Percentiles rank a stretch among this genome's conserved stretches.
phyloP scores from a whole-genome alignment of 2,329 filamentous ascomycete genomes.

The Dactylellina cionopaga region DNA sequence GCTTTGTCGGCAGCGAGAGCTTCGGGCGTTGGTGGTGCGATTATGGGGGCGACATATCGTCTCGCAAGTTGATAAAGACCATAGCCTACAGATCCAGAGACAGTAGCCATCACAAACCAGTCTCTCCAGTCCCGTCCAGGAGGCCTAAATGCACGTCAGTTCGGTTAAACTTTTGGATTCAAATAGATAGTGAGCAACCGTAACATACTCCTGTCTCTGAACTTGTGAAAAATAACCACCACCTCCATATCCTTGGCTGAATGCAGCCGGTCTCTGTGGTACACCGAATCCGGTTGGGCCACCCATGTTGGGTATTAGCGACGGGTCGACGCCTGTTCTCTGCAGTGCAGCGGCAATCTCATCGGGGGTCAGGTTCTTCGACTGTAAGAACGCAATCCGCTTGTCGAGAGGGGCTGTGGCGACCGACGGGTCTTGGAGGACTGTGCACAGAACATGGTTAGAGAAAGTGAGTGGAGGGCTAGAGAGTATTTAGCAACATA shows the following conservation, averaged over 20 bases:
- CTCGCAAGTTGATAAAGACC: constrained; percentile 88
- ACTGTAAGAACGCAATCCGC: constrained; percentile 88
- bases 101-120: constrained; percentile 99
- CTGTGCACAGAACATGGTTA: constrained; percentile 62
- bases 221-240: constrained; percentile 42
- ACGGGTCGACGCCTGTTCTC: constrained; percentile 72
- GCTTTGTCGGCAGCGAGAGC: constrained; percentile 95
- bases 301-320: constrained; percentile 62
- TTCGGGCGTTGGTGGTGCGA: constrained; percentile 91
- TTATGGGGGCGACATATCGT: constrained; percentile 90
- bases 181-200: background rate
- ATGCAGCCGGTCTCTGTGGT: constrained; percentile 64
- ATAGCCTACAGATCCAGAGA: constrained; percentile 88
- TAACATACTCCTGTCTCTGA: constrained; percentile 48
- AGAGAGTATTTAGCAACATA: constrained; percentile 2
- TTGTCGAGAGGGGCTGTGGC: constrained; percentile 90
- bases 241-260: constrained; percentile 58
- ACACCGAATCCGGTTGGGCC: constrained; percentile 62
- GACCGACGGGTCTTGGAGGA: constrained; percentile 94
- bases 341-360: constrained; percentile 88
- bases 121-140: constrained; percentile 84
- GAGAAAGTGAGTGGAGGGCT: background rate
- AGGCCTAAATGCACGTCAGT: constrained; percentile 49
- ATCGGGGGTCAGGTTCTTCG: constrained; percentile 96
- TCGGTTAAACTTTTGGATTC: background rate